phyloP scores from a whole-genome alignment of 2,329 filamentous ascomycete species.

The Ophiostoma himal-ulmi region DNA sequence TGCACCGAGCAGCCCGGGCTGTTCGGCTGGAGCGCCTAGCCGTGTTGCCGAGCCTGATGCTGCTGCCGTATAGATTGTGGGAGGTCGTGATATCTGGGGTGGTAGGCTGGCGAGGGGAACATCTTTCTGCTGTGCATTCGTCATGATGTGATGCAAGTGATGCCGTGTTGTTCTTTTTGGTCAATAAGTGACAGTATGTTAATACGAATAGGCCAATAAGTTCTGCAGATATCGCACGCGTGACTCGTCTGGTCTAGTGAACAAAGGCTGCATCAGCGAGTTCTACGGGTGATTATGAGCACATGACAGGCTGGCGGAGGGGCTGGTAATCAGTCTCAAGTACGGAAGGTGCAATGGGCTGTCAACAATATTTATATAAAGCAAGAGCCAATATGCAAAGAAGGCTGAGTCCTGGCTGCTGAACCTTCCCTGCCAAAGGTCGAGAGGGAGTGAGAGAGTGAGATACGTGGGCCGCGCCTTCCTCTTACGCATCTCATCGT shows the following conservation, averaged over 20 bases:
- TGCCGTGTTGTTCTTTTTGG: background rate
- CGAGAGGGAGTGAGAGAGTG: background rate
- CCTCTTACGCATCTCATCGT: background rate
- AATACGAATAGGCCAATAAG: background rate
- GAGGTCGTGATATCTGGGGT: background rate
- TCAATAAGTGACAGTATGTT: background rate
- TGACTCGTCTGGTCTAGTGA: background rate
- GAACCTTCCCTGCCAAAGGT: background rate
- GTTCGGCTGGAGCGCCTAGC: background rate
- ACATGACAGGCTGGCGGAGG: background rate
- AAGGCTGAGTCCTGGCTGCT: background rate
- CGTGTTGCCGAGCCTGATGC: background rate
- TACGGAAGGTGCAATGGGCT: background rate
- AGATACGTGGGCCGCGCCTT: background rate
- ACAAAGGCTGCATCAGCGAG: background rate
- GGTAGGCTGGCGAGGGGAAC: background rate
- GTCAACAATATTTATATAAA: background rate
- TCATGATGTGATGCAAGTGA: background rate
- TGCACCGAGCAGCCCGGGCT: background rate
- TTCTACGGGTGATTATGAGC: background rate
- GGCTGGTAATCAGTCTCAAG: background rate
- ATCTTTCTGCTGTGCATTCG: background rate
- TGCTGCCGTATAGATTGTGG: background rate
- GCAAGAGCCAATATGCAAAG: background rate
- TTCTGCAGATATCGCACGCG: background rate